Evolutionary conservation across 2,329 filamentous ascomycete genomes (phyloP).

Genomic region (Xylariaceae sp.): DNA sequence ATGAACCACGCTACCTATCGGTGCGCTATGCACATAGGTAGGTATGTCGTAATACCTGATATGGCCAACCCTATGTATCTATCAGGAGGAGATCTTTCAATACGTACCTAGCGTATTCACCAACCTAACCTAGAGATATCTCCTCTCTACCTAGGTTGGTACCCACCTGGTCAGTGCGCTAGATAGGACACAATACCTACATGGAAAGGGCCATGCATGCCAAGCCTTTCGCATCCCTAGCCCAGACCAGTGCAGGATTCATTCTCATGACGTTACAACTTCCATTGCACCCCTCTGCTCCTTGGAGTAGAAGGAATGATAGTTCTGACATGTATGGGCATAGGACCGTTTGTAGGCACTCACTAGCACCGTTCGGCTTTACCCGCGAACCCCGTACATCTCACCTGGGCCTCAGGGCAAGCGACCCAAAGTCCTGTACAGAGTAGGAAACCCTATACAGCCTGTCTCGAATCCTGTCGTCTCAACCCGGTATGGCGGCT

Average conservation of each 20-base stretch:
- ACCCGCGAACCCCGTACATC: constrained; percentile 1
- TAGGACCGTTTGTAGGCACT: constrained; percentile 4
- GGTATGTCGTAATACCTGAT: too few relatives aligned
- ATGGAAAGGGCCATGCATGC: constrained; percentile 13
- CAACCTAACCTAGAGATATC: too few relatives aligned
- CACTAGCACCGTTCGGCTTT: background rate
- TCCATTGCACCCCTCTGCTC: background rate
- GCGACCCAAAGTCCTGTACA: background rate
- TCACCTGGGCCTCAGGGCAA: background rate
- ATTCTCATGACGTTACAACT: constrained; percentile 15
- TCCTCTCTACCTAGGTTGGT: too few relatives aligned
- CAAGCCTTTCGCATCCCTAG: constrained; percentile 10
- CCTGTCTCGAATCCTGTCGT: constrained; percentile 6
- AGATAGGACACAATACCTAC: background rate
- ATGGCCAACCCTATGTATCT: too few relatives aligned
- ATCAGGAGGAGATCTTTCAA: too few relatives aligned
- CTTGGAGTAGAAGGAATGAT: background rate
- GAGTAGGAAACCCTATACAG: constrained; percentile 3
- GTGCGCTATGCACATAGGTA: too few relatives aligned
- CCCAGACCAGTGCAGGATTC: constrained; percentile 6
- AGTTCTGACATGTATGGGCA: constrained; percentile 7
- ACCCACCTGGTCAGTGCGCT: background rate
- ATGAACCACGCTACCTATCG: too few relatives aligned
- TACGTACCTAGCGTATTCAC: too few relatives aligned
- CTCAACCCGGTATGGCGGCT: background rate